Evolutionary conservation across 192 early-diverging fungal species (phyloP), one percentile per base, ranked within the genome.

Genomic region (Mortierella claussenii): DNA sequence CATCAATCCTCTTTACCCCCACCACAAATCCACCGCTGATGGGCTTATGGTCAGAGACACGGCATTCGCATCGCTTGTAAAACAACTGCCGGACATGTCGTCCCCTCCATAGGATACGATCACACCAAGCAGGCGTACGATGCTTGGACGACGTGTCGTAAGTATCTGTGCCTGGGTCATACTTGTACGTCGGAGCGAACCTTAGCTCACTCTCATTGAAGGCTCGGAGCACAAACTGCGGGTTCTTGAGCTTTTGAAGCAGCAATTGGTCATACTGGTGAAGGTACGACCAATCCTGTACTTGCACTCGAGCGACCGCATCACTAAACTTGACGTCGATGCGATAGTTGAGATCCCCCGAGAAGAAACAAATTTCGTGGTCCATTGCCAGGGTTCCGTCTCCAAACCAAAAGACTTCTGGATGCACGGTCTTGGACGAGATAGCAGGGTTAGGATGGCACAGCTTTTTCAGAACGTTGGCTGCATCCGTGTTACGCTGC

Each of bases 131-230:
- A 1, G 98, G 98, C 3, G 90, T 89, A 27, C 98, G 87, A 60
- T 91, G 89, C 84, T 99, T 99, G 45, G 98, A 96, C 42, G 92
- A 94, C 6, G 90, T 88, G 68, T 99, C 98, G 64, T 96, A 99
- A 12, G 75, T 78, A 33, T 94, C 86, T 17, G 90, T 91, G 18
- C 92, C 92, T 5, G 86, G 87, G 65, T 99, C 92, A 73, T 96
- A 98, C 81, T 99, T 99, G 89, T 98, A 99, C 2, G 98, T 99
- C 0, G 98, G 98, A 9, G 84, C 89, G 80, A 99, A 99, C 30
- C 56, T 64, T 42, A 97, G 80, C 28, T 86, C 87, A 13, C 87
- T 85, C 82, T 99, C 97, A 47, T 68, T 61, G 60, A 95, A 98
- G 7, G 81, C 74, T 8, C 89, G 79, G 48, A 99, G 78, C 11